These are phyloP conservation scores for Tricholoma saponaceum DNA, from an alignment of 768 basidiomycete genomes.

Conservation along the genomic window DNA sequence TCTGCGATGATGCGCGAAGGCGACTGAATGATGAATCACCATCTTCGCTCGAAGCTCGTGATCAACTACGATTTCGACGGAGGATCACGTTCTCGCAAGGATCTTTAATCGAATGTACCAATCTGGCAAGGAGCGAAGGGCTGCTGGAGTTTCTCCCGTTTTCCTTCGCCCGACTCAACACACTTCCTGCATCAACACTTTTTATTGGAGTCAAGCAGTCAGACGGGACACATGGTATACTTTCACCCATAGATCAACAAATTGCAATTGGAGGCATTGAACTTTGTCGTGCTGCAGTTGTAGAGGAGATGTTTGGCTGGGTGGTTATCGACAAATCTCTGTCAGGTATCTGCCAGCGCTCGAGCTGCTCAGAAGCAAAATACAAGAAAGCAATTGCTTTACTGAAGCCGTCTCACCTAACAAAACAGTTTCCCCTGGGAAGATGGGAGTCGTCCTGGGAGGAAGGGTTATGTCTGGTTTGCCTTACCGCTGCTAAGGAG, in stretches of 20 bases:
- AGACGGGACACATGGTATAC: too few species aligned
- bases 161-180: too few species aligned
- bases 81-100: too few species aligned
- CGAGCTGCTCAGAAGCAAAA: neutral
- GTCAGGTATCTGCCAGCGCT: neutral
- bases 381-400: neutral
- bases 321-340: too few species aligned
- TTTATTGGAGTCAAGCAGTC: too few species aligned
- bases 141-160: too few species aligned
- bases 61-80: too few species aligned
- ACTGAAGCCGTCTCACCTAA: too few species aligned
- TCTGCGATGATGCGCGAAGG: neutral
- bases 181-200: neutral
- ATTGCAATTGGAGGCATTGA: neutral
- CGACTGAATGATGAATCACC: neutral
- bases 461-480: neutral
- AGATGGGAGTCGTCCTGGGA: too few species aligned
- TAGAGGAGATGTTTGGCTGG: neutral
- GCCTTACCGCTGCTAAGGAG: neutral
- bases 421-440: too few species aligned
- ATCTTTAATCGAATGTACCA: too few species aligned
- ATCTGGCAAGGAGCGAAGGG: neutral
- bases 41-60: neutral
- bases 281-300: neutral
- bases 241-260: neutral